Evolutionary conservation across 2,329 filamentous ascomycete species (phyloP).

Genomic region (Fusarium dlaminii): DNA sequence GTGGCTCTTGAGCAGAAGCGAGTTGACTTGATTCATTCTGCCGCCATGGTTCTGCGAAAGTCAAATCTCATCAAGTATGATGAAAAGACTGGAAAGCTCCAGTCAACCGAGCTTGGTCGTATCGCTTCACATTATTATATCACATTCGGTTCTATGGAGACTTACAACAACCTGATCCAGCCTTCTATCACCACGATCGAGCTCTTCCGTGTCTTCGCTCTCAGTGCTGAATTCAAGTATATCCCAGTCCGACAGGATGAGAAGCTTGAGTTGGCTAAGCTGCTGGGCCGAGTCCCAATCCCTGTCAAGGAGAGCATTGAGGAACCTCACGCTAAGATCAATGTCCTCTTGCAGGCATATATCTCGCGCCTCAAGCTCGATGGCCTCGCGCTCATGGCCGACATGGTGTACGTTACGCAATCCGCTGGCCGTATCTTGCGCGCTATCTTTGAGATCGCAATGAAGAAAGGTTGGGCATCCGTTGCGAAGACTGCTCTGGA

Average conservation of each 20-base stretch:
- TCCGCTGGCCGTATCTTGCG: conserved; percentile 95
- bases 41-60: conserved; percentile 85
- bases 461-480: conserved; percentile 95
- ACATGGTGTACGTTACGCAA: conserved; percentile 98
- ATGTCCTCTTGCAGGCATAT: conserved; percentile 94
- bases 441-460: conserved; percentile 95
- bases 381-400: conserved; percentile 94
- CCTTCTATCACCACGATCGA: conserved; percentile 93
- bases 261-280: conserved; percentile 93
- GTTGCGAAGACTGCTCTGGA: conserved; percentile 93
- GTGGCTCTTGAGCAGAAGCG: conserved; percentile 92
- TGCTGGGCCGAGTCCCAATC: conserved; percentile 89
- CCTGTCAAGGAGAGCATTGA: conserved; percentile 98
- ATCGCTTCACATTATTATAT: conserved; percentile 99
- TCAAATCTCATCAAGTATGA: conserved; percentile 94
- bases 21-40: conserved; percentile 96
- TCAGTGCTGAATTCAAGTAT: conserved; percentile 98
- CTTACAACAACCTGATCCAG: conserved; percentile 95
- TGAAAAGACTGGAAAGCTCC: conserved; percentile 87
- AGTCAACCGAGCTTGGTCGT: conserved; percentile 91
- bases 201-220: conserved; percentile 93
- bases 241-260: conserved; percentile 98
- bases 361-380: conserved; percentile 95
- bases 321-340: conserved; percentile 97
- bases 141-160: conserved; percentile 94